Evolutionary conservation across 177 flowering plant genomes (phyloP), one percentile per base, ranked within the genome.

Genomic region (Vitis hybrid): DNA sequence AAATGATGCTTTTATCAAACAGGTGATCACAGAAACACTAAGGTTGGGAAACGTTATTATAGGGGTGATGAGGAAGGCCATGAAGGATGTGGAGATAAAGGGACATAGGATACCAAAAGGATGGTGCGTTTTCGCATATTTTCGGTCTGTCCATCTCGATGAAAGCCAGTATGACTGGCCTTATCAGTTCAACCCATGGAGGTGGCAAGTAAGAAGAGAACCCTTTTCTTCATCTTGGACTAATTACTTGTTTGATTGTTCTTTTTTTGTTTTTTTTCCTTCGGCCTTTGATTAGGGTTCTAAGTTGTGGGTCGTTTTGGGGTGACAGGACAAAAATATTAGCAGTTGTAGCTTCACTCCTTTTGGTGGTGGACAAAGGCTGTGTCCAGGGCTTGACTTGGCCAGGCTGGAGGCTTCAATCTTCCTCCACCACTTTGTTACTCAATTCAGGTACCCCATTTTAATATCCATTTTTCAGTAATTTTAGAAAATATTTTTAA

Each of bases 281-380:
- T 26, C 29, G 29, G 29, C 29, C 29, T 26, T 26, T 26, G 29
- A 26, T 26, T 26, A 26, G 29, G 29, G 29, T 26, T 26, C 29
- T 26, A 26, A 26, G 29, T 26, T 26, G 29, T 26, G 29, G 29
- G 29, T 26, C 4, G 29, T 26, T 57, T 26, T 16, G 29, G 10
- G 57, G 45, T 59, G 1, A 16, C 86, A 91, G 97, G 86, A 84
- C 39, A 89, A 77, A 79, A 94, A 91, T 66, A 70, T 71, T 64
- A 81, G 83, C 70, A 79, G 64, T 60, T 66, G 78, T 70, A 78
- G 75, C 74, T 94, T 94, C 81, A 90, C 92, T 45, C 98, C 99
- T 45, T 95, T 95, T 79, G 99, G 99, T 33, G 99, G 99, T 55
- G 99, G 99, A 13, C 96, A 86, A 70, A 87, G 99, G 76, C 81